A percentile compares a stretch with the other conserved stretches of the same genome.
Evolutionary conservation across 306 rosid genomes (phyloP).

Genomic region (Malus orientalis): DNA sequence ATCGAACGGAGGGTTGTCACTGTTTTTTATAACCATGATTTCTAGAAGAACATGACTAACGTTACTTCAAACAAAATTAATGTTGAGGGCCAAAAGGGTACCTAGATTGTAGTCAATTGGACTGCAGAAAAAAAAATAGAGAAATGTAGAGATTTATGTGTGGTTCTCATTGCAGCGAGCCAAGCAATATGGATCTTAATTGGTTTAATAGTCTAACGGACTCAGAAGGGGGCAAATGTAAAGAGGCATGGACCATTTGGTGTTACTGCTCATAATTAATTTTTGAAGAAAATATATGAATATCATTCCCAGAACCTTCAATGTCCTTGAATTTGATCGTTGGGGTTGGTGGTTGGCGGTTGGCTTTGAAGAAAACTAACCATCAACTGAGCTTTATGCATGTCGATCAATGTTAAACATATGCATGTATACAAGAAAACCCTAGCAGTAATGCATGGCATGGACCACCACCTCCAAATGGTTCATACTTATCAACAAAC

Average conservation of each 20-base stretch:
- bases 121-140: background rate
- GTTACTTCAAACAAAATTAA: background rate
- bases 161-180: background rate
- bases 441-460: background rate
- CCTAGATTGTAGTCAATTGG: background rate
- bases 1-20: too few relatives aligned
- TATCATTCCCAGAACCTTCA: background rate
- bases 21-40: too few relatives aligned
- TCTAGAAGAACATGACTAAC: too few relatives aligned
- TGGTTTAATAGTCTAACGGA: background rate
- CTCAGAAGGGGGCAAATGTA: background rate
- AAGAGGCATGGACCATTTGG: background rate
- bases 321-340: background rate
- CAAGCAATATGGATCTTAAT: too few relatives aligned
- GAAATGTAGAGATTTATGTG: background rate
- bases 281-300: background rate
- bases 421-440: background rate
- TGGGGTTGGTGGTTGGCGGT: background rate
- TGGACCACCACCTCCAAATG: background rate
- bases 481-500: background rate
- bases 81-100: background rate
- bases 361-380: background rate
- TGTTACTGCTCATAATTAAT: background rate
- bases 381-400: background rate
- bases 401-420: background rate